These are phyloP conservation scores for Rubroshorea leprosula DNA, from an alignment of 345 rosid species.

Conservation along the genomic window DNA sequence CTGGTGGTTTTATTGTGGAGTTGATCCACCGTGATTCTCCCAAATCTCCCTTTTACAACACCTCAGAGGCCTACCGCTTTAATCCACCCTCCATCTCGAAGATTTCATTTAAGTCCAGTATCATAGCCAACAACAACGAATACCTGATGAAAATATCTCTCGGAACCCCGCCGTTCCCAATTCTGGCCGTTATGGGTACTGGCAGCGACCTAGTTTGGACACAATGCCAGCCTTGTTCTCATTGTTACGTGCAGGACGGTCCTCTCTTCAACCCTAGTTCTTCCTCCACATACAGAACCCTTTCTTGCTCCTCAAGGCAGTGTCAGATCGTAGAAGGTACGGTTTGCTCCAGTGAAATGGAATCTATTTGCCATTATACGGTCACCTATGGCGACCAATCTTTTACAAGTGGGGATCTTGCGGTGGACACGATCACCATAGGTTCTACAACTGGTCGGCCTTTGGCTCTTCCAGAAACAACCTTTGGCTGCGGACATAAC, in stretches of 20 bases:
- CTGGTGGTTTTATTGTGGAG: conserved; percentile 27
- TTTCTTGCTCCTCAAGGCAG: conserved; percentile 26
- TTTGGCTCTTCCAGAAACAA: conserved; percentile 21
- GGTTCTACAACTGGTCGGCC: conserved; percentile 32
- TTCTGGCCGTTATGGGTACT: conserved; percentile 19
- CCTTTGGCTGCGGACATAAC: conserved; percentile 52
- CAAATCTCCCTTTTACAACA: conserved; percentile 30
- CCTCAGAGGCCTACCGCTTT: conserved; percentile 15
- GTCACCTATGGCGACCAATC: conserved; percentile 36
- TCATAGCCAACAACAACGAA: too few relatives aligned
- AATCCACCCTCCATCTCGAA: not conserved
- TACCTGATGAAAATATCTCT: conserved; percentile 29
- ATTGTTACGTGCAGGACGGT: conserved; percentile 27
- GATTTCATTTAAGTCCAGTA: not conserved
- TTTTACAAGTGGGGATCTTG: conserved; percentile 36
- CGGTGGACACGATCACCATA: conserved; percentile 34
- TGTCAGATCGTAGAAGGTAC: conserved; percentile 9
- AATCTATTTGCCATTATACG: conserved; percentile 24
- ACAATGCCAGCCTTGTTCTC: conserved; percentile 23
- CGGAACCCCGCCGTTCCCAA: conserved; percentile 24
- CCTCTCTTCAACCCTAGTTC: conserved; percentile 31
- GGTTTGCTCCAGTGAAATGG: not conserved
- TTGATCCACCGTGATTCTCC: conserved; percentile 34
- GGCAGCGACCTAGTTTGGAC: conserved; percentile 31
- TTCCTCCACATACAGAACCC: conserved; percentile 33